phyloP scores from a whole-genome alignment of 1,284 basidiomycete genomes.

The Ganoderma resinaceum region DNA sequence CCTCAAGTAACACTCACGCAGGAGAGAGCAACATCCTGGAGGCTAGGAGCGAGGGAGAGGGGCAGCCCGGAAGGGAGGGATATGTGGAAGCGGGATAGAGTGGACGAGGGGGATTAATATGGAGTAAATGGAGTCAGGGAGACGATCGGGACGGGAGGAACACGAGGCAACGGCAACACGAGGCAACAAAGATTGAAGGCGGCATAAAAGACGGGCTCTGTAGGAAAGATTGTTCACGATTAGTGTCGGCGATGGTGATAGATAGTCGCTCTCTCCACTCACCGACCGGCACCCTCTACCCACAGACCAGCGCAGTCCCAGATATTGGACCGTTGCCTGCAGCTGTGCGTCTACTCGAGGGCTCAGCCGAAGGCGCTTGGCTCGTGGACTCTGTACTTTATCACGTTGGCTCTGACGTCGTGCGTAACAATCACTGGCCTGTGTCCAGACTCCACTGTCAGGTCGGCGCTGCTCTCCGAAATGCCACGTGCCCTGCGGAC shows the following conservation, averaged over 20 bases:
- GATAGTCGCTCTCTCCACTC: constrained; percentile 23
- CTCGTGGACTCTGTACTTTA: background rate
- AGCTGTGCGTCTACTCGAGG: constrained; percentile 9
- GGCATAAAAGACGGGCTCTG: constrained; percentile 21
- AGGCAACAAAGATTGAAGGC: constrained; percentile 26
- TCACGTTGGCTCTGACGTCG: background rate
- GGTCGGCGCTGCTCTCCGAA: constrained; percentile 2
- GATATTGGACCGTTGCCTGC: background rate
- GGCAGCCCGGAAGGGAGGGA: constrained; percentile 19
- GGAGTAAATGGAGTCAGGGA: constrained; percentile 29
- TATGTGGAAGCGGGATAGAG: constrained; percentile 12
- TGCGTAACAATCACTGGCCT: too few species aligned
- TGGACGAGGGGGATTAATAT: constrained; percentile 18
- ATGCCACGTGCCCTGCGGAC: constrained; percentile 7
- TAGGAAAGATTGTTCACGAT: constrained; percentile 21
- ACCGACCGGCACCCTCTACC: constrained; percentile 16
- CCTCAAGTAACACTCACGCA: constrained; percentile 62
- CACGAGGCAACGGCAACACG: constrained; percentile 40
- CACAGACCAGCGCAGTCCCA: constrained; percentile 24
- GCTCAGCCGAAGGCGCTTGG: background rate
- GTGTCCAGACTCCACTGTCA: too few species aligned
- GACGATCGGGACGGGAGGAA: constrained; percentile 32
- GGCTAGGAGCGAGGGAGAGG: constrained; percentile 3
- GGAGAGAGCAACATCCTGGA: constrained; percentile 75
- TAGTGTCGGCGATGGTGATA: constrained; percentile 32